phyloP scores from a whole-genome alignment of 495 filamentous ascomycete genomes.

The Penicillium simplicissimum region DNA sequence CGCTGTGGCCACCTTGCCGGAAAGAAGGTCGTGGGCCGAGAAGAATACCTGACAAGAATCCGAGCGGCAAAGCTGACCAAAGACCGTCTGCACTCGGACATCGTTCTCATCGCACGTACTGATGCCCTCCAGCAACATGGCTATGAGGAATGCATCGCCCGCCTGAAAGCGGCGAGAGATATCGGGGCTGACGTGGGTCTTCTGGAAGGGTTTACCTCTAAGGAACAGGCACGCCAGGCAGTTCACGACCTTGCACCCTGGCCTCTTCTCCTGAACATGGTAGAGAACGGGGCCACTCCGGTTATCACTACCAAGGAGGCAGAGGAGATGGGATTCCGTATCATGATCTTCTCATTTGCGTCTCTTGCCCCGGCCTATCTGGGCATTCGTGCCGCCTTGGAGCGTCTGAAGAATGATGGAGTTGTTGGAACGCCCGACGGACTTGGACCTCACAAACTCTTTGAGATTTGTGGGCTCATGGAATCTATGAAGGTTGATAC shows the following conservation, averaged over 20 bases:
- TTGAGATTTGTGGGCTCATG: slow-evolving; percentile 60
- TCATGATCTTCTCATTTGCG: slow-evolving; percentile 63
- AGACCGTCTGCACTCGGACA: slow-evolving; percentile 52
- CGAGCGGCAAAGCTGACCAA: slow-evolving; percentile 52
- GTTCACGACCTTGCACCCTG: slow-evolving; percentile 56
- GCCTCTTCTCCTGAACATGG: slow-evolving; percentile 65
- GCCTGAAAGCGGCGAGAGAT: slow-evolving; percentile 56
- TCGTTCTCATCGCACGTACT: slow-evolving; percentile 69
- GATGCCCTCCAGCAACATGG: slow-evolving; percentile 65
- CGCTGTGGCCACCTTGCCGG: slow-evolving; percentile 63
- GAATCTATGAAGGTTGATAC: slow-evolving; percentile 59
- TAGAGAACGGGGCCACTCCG: slow-evolving; percentile 61
- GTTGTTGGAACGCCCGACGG: slow-evolving; percentile 48
- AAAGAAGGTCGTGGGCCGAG: slow-evolving; percentile 58
- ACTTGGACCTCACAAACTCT: slow-evolving; percentile 50
- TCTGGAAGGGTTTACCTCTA: slow-evolving; percentile 61
- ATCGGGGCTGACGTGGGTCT: slow-evolving; percentile 65
- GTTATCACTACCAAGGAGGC: slow-evolving; percentile 58
- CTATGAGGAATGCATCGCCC: slow-evolving; percentile 59
- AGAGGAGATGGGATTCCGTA: slow-evolving; percentile 59
- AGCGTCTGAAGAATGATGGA: slow-evolving; percentile 50
- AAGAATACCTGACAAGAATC: slow-evolving; percentile 58
- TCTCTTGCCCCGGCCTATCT: slow-evolving; percentile 52
- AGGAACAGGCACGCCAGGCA: slow-evolving; percentile 53
- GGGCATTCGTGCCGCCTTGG: slow-evolving; percentile 47